phyloP scores from a whole-genome alignment of 306 rosid genomes.

The Prunus davidiana region DNA sequence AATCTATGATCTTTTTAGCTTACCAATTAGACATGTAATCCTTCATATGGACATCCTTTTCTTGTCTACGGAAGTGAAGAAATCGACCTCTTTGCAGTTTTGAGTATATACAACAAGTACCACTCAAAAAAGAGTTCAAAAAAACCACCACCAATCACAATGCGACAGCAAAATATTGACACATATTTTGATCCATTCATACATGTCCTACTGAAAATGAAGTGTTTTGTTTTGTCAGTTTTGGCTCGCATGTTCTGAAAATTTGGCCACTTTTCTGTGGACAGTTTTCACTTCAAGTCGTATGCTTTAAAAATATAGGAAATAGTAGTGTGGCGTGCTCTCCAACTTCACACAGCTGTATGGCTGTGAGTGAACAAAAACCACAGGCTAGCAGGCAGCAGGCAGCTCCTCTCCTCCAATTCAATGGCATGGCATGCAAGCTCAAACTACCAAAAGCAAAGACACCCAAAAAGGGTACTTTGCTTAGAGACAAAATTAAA shows the following conservation, averaged over 20 bases:
- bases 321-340: slow-evolving; percentile 7
- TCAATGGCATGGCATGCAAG: not conserved
- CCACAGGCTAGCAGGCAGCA: not conserved
- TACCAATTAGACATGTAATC: not conserved
- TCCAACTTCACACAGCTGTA: slow-evolving; percentile 15
- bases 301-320: not conserved
- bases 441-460: not conserved
- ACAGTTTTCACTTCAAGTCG: not conserved
- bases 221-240: not conserved
- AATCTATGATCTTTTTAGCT: not conserved
- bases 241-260: not conserved
- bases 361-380: not conserved
- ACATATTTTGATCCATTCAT: not conserved
- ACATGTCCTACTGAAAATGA: not conserved
- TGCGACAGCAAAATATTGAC: not conserved
- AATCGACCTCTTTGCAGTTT: not conserved
- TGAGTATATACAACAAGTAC: not conserved
- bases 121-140: not conserved
- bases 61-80: not conserved
- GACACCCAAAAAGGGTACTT: not conserved
- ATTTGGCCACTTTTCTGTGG: slow-evolving; percentile 3
- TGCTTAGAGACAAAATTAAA: slow-evolving; percentile 3
- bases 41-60: not conserved
- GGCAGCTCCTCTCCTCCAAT: not conserved
- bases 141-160: not conserved